Percentiles rank a stretch among this genome's conserved stretches.
These are phyloP conservation scores for Claviceps sp. DNA, from an alignment of 2,329 filamentous ascomycete genomes.

Conservation along the genomic window DNA sequence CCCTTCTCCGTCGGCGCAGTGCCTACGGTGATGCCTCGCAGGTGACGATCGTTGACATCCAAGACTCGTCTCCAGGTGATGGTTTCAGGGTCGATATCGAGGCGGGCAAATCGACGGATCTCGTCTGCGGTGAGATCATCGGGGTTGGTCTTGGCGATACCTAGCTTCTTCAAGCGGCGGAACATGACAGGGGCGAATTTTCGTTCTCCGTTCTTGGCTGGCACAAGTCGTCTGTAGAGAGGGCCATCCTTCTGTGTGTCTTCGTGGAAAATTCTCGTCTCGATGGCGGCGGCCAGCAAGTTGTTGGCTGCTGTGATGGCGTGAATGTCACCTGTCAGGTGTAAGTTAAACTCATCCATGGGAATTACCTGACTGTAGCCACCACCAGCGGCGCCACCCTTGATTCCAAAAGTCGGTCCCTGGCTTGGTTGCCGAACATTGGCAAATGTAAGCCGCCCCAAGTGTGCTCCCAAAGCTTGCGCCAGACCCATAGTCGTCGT, in stretches of 20 bases:
- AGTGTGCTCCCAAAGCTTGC: constrained; percentile 80
- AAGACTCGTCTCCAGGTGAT: constrained; percentile 95
- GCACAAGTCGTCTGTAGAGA: constrained; percentile 78
- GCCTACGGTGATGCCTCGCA: constrained; percentile 80
- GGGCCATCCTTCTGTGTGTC: constrained; percentile 83
- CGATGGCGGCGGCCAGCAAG: constrained; percentile 85
- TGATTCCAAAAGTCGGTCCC: constrained; percentile 97
- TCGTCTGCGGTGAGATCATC: constrained; percentile 85
- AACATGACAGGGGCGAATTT: constrained; percentile 85
- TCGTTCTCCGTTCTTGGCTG: constrained; percentile 78
- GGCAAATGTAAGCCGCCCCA: constrained; percentile 81
- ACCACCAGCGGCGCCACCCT: constrained; percentile 91
- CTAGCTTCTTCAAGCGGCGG: constrained; percentile 85
- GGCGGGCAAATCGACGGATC: constrained; percentile 71
- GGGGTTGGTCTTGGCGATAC: constrained; percentile 89
- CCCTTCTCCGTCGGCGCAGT: constrained; percentile 85
- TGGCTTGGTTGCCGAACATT: constrained; percentile 96
- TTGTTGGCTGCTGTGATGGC: constrained; percentile 97
- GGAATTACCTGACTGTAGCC: constrained; percentile 98
- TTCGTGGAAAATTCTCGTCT: constrained; percentile 97
- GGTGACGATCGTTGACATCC: constrained; percentile 92
- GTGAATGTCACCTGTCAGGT: constrained; percentile 95
- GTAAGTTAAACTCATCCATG: constrained; percentile 99
- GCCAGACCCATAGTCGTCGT: constrained; percentile 94
- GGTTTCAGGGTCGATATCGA: constrained; percentile 92